Evolutionary conservation across 176 grass and related monocot genomes (phyloP).

Genomic region (Aegilops sharonensis): DNA sequence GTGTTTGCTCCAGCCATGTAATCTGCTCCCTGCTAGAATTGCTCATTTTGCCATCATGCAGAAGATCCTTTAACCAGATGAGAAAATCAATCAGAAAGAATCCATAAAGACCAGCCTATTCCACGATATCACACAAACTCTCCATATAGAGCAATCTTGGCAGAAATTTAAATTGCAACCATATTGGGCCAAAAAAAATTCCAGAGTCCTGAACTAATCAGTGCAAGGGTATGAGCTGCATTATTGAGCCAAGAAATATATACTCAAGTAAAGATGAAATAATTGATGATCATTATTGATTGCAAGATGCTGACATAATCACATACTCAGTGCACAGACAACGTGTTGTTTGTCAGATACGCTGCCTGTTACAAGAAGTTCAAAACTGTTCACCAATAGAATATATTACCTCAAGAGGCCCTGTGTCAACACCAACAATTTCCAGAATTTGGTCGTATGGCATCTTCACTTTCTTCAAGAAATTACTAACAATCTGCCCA

Average conservation of each 20-base stretch:
- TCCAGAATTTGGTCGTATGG: conserved; percentile 53
- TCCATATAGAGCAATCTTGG: neutral
- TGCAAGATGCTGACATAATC: neutral
- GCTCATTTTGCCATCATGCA: conserved; percentile 32
- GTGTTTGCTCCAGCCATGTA: conserved; percentile 40
- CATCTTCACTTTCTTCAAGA: conserved; percentile 74
- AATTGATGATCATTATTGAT: neutral
- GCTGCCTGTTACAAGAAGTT: neutral
- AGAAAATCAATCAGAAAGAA: conserved; percentile 15
- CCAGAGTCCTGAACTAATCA: neutral
- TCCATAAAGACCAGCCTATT: neutral
- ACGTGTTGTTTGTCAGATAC: neutral
- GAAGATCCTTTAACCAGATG: conserved; percentile 37
- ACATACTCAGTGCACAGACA: neutral
- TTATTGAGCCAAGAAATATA: neutral
- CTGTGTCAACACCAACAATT: conserved; percentile 68
- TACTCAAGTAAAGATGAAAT: neutral
- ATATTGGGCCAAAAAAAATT: neutral
- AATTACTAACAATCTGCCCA: conserved; percentile 47
- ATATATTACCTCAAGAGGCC: conserved; percentile 57
- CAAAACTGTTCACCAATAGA: neutral
- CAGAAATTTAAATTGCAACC: neutral
- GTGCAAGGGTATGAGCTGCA: neutral
- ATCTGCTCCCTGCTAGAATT: conserved; percentile 35
- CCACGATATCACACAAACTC: neutral